Evolutionary conservation across 106 monocot genomes (phyloP), one percentile per base, ranked within the genome.

Genomic region (Amphibolis antarctica): DNA sequence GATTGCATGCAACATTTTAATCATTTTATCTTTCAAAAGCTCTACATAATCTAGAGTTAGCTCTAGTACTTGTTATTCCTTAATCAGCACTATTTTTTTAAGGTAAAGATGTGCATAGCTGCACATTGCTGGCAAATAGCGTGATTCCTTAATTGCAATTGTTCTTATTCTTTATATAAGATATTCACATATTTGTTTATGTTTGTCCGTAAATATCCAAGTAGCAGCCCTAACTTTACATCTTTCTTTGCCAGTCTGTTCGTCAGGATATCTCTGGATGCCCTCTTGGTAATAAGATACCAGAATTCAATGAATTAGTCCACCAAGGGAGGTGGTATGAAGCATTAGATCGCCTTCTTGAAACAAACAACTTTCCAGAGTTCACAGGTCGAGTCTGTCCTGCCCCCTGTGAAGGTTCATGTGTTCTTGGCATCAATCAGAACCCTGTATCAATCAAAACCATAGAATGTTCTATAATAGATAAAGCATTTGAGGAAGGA

Each of bases 221-320:
- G 53, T 22, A 10, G 19, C 19, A 53, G 10, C 1, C 10, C 24
- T 53, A 53, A 53, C 1, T 24, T 1, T 53, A 21, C 23, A 21
- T 24, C 21, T 22, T 21, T 53, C 53, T 53, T 19, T 53, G n/a
- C 5, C 22, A 53, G 53, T 57, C 57, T 27, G 57, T 57, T 30
- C 57, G 25, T 1, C 85, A 88, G 88, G 92, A 93, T 59, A 86
- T 77, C 59, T 75, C 85, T 66, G 88, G 92, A 1, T 93, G 92
- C 63, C 92, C 92, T 76, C 92, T 93, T 66, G 92, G 92, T 65
- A 93, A 93, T 67, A 93, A 93, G 69, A 88, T 93, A 61, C 92
- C 92, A 10, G 92, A 93, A 65, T 93, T 93, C 56, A 93, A 93
- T 59, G 92, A 88, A 63, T 59, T 93, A 42, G 92, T 93, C 56